Evolutionary conservation across 768 basidiomycete species (phyloP).

Genomic region (Tylopilus sp.): DNA sequence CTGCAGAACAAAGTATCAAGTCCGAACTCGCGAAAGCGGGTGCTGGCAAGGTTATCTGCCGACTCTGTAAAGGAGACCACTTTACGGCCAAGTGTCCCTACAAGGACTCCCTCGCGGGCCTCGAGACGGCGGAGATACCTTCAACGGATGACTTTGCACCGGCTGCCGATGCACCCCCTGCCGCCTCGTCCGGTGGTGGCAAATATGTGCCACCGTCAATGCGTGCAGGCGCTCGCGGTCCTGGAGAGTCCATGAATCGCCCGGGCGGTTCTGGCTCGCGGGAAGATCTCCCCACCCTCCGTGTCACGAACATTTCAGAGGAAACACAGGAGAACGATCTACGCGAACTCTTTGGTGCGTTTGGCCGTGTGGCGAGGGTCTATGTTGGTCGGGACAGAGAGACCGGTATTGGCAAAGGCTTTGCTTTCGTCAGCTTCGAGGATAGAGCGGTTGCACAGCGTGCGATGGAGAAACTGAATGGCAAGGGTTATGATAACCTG

Average conservation of each 20-base stretch:
- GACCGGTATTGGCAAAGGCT: constrained; percentile 93
- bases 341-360: constrained; percentile 82
- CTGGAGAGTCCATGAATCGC: constrained; percentile 70
- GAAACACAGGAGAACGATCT: constrained; percentile 95
- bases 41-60: constrained; percentile 85
- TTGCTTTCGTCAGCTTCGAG: constrained; percentile 97
- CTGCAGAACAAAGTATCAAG: constrained; percentile 65
- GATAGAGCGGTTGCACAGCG: constrained; percentile 71
- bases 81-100: constrained; percentile 99
- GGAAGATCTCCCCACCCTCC: constrained; percentile 93
- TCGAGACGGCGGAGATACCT: constrained; percentile 53
- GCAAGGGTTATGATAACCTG: constrained; percentile 88
- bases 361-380: constrained; percentile 84
- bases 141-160: constrained; percentile 36
- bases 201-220: constrained; percentile 96
- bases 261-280: constrained; percentile 49
- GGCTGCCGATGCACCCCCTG: constrained; percentile 29
- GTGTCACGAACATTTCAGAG: constrained; percentile 94
- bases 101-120: constrained; percentile 85
- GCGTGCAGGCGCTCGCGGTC: constrained; percentile 64
- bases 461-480: constrained; percentile 91
- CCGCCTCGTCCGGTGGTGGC: constrained; percentile 52
- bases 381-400: constrained; percentile 95
- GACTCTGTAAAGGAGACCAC: constrained; percentile 94
- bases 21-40: constrained; percentile 66